These are phyloP conservation scores for Dryas drummondii DNA, from an alignment of 306 rosid genomes.

Conservation along the genomic window DNA sequence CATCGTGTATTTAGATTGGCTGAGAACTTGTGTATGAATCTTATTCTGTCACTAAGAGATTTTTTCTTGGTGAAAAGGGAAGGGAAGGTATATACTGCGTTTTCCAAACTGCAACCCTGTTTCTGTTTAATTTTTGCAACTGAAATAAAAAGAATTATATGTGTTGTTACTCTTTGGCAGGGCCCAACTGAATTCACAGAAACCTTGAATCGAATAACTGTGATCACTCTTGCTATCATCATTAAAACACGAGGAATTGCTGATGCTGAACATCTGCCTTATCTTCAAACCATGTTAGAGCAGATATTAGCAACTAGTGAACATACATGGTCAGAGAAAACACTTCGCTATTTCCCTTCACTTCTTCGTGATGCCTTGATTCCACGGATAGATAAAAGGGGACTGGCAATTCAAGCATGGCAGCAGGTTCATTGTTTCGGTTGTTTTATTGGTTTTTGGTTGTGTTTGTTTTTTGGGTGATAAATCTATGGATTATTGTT, in stretches of 20 bases:
- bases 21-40: conserved; percentile 94
- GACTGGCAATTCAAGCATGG: conserved; percentile 84
- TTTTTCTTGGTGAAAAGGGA: conserved; percentile 94
- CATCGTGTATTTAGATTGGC: conserved; percentile 96
- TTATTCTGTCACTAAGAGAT: conserved; percentile 85
- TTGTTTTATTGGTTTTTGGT: not conserved
- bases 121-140: conserved; percentile 15
- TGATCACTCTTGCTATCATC: conserved; percentile 87
- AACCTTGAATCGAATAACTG: conserved; percentile 79
- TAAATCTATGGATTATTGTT: conserved; percentile 3
- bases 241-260: conserved; percentile 95
- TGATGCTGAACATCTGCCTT: conserved; percentile 91
- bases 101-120: conserved; percentile 30
- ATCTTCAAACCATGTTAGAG: conserved; percentile 83
- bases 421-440: conserved; percentile 62
- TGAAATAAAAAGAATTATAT: conserved; percentile 19
- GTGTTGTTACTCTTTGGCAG: conserved; percentile 44
- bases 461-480: not conserved
- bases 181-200: conserved; percentile 96
- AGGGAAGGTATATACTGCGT: conserved; percentile 67
- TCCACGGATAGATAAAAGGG: conserved; percentile 70
- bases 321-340: conserved; percentile 96
- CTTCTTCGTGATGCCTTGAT: conserved; percentile 78
- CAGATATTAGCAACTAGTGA: conserved; percentile 81
- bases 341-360: conserved; percentile 76